These are phyloP conservation scores for Solanum habrochaites DNA, from an alignment of 257 asterid species.

Conservation along the genomic window DNA sequence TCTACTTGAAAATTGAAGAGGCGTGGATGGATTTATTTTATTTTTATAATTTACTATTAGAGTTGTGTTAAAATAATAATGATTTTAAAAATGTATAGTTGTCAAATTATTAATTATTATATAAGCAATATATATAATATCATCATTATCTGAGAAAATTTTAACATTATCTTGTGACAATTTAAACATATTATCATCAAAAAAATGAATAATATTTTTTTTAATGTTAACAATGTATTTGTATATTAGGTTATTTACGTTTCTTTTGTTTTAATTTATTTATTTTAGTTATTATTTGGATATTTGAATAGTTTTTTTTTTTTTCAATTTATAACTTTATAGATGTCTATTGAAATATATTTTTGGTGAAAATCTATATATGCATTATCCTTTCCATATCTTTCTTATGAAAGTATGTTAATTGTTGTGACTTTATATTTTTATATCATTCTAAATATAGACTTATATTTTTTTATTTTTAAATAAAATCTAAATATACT, in stretches of 20 bases:
- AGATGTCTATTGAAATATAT: too few relatives aligned
- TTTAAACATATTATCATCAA: conserved; percentile 3
- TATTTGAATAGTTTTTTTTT: accelerated
- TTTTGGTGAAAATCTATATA: too few relatives aligned
- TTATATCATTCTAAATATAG: too few relatives aligned
- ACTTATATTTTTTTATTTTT: too few relatives aligned
- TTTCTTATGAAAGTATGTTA: too few relatives aligned
- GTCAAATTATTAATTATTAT: background rate
- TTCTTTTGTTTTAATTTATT: too few relatives aligned
- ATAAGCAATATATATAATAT: background rate
- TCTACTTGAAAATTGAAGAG: background rate
- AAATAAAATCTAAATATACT: too few relatives aligned
- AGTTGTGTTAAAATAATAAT: background rate
- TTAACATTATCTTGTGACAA: background rate
- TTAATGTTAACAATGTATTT: background rate
- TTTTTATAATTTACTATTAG: background rate
- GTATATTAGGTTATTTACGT: background rate
- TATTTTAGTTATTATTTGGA: too few relatives aligned
- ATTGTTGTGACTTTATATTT: too few relatives aligned
- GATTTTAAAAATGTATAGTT: background rate
- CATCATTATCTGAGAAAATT: background rate
- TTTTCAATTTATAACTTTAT: too few relatives aligned
- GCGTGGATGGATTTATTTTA: background rate
- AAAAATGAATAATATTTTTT: background rate
- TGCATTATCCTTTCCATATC: accelerated